Evolutionary conservation across 306 rosid genomes (phyloP).

Genomic region (Trifolium subterraneum): DNA sequence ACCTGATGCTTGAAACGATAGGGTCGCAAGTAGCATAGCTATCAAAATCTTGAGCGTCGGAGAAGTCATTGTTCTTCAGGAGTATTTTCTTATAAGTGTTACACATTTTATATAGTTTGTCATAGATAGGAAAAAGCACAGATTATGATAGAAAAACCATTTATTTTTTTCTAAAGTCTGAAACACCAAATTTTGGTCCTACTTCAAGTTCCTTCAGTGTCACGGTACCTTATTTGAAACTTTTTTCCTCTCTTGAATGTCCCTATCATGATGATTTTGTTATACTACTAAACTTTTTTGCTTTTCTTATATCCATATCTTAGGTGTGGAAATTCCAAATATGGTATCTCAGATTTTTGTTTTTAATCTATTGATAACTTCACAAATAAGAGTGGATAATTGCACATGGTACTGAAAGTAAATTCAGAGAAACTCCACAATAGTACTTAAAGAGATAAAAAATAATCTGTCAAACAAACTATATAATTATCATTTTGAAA

Average conservation of each 20-base stretch:
- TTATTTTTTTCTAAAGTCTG: constrained; percentile 1
- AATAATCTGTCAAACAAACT: constrained; percentile 13
- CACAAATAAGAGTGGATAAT: constrained; percentile 28
- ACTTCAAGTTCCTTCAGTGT: constrained; percentile 38
- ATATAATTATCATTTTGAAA: neutral
- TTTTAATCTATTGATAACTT: constrained; percentile 10
- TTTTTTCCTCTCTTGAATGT: constrained; percentile 31
- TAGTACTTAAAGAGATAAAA: neutral
- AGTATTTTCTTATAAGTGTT: neutral
- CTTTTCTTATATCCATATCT: constrained; percentile 35
- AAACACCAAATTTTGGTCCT: constrained; percentile 32
- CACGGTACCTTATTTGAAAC: constrained; percentile 35
- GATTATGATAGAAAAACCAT: neutral
- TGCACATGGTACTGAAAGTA: constrained; percentile 21
- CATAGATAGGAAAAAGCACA: constrained; percentile 10
- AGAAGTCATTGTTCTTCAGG: constrained; percentile 36
- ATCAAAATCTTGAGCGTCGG: constrained; percentile 38
- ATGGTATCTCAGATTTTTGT: neutral
- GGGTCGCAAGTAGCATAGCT: constrained; percentile 31
- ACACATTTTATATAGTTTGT: neutral
- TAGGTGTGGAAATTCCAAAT: constrained; percentile 36
- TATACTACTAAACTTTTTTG: neutral
- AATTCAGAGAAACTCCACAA: constrained; percentile 15
- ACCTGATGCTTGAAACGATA: constrained; percentile 43
- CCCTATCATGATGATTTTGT: constrained; percentile 31